A percentile compares a stretch with the other conserved stretches of the same genome.
Conservation (phyloP, 495 filamentous ascomycete species). For the Peziza echinospora region DNA sequence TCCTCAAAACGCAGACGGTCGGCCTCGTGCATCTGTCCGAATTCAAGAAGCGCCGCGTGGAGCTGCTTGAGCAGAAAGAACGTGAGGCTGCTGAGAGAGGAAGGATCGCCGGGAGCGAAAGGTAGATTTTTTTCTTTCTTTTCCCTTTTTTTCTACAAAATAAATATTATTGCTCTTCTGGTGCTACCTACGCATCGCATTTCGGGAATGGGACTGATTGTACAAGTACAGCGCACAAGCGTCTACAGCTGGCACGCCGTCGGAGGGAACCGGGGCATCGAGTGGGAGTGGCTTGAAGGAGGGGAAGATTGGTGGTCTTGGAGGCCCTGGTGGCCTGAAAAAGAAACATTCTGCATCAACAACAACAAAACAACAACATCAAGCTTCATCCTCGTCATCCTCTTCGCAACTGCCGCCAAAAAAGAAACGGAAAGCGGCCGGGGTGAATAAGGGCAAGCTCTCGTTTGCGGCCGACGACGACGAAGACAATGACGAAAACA, state of each 20-base stretch:
- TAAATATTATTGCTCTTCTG: too few species aligned
- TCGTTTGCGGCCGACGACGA: conserved; percentile 44
- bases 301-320: too few species aligned
- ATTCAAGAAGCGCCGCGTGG: conserved; percentile 90
- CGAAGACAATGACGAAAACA: conserved; percentile 24
- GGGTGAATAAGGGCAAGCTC: conserved; percentile 39
- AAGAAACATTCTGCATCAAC: too few species aligned
- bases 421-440: conserved; percentile 44
- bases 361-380: too few species aligned
- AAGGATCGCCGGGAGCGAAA: conserved; percentile 33
- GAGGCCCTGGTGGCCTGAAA: too few species aligned
- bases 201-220: conserved; percentile 5
- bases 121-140: too few species aligned
- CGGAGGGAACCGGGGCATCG: not conserved
- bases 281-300: too few species aligned
- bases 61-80: conserved; percentile 79
- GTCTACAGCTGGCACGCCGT: conserved; percentile 19
- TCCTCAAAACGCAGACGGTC: conserved; percentile 81
- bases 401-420: conserved; percentile 26
- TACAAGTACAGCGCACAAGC: conserved; percentile 21
- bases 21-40: conserved; percentile 81
- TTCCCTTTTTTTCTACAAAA: too few species aligned
- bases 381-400: too few species aligned
- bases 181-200: too few species aligned
- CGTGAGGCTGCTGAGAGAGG: conserved; percentile 50